Evolutionary conservation across 352 stramenopile species (phyloP).

Genomic region (Phytophthora sojae): DNA sequence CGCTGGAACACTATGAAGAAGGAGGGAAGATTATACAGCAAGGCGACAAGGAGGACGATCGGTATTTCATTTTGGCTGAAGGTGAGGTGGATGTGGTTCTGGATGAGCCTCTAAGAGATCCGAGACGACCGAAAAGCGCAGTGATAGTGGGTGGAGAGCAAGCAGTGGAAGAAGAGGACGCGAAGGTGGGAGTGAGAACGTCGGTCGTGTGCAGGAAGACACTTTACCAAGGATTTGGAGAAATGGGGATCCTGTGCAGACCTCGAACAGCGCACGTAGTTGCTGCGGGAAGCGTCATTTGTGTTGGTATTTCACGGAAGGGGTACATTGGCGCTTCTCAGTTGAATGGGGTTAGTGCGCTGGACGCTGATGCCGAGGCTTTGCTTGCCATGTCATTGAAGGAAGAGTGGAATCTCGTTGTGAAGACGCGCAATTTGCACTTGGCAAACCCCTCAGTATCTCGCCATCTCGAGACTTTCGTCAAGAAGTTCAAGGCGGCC

Average conservation of each 20-base stretch:
- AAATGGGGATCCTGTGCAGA: conserved; percentile 79
- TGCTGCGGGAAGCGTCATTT: conserved; percentile 49
- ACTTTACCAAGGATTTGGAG: conserved; percentile 75
- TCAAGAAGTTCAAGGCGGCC: conserved; percentile 79
- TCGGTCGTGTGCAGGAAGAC: conserved; percentile 63
- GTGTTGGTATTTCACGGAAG: conserved; percentile 57
- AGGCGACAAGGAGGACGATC: conserved; percentile 62
- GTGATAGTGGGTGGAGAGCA: background rate
- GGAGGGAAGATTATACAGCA: conserved; percentile 62
- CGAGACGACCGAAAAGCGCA: conserved; percentile 5
- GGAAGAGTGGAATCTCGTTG: conserved; percentile 75
- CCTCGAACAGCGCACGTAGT: conserved; percentile 61
- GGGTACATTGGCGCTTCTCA: conserved; percentile 57
- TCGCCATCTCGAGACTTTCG: conserved; percentile 74
- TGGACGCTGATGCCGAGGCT: conserved; percentile 64
- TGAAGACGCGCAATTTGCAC: conserved; percentile 68
- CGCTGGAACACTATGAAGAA: conserved; percentile 51
- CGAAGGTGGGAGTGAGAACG: conserved; percentile 17
- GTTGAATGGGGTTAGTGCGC: conserved; percentile 28
- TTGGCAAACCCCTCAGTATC: conserved; percentile 74
- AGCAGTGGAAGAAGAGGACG: conserved; percentile 5
- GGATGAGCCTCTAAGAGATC: conserved; percentile 37
- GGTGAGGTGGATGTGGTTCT: conserved; percentile 66
- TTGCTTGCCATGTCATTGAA: conserved; percentile 68
- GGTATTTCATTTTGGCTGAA: conserved; percentile 76